Evolutionary conservation across 2,329 filamentous ascomycete genomes (phyloP), one percentile per base, ranked within the genome.

Genomic region (Talaromyces sp.): DNA sequence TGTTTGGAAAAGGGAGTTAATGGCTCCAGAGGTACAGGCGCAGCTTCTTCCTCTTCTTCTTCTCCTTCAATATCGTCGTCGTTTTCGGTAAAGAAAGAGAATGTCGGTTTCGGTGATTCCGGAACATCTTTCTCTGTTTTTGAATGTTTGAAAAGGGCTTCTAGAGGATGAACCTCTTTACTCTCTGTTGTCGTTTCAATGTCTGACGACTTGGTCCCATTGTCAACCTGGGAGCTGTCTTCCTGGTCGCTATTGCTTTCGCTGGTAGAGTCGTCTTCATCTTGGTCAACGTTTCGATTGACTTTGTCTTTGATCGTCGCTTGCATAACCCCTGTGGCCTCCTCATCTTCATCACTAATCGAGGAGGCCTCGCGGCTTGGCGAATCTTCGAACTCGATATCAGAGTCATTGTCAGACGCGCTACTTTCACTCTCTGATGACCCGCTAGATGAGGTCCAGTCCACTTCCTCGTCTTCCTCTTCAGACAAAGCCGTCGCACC

Each of bases 131-230:
- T 69, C n/a, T 72, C 71, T 37, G 81, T 76, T 41, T 86, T 84
- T 0, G 86, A 78, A 4, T 87, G 87, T 79, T 97, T 98, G 84
- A 96, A 99, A 2, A 98, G 85, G 0, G 92, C 92, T 80, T 98
- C 93, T 1, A 98, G 84, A 0, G 95, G 94, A 70, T 98, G 94
- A 0, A 97, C 81, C 68, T 85, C 81, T 60, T 76, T 69, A 3
- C 74, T 67, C n/a, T 86, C 85, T 33, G 62, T 47, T 33, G 58
- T 49, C n/a, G 62, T 33, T 43, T 62, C 49, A 79, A 82, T 75
- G 71, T 45, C 19, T 35, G 68, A 60, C 41, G 68, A 31, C 16
- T 65, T 62, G 19, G 49, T 27, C 50, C 65, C 67, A 13, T 54
- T 56, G 39, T 64, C 62, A n/a, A 54, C 35, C 43, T 66, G 67